phyloP scores from a whole-genome alignment of 495 filamentous ascomycete genomes.

The Penicillium subrubescens region DNA sequence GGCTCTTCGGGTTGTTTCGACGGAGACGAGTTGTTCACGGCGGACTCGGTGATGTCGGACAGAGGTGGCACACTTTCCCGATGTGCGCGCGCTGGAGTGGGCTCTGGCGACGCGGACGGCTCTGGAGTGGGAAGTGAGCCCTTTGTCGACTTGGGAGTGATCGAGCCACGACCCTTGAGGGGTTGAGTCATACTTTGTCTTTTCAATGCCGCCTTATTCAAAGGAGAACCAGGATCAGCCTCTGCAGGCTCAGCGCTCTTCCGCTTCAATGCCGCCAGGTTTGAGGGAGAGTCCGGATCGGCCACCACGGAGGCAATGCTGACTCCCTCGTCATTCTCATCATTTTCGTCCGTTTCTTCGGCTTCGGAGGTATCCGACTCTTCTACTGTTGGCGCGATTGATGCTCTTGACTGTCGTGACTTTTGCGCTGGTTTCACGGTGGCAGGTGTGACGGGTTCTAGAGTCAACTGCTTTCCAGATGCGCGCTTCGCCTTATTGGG shows the following conservation, averaged over 20 bases:
- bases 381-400: slow-evolving; percentile 21
- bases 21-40: slow-evolving; percentile 61
- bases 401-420: slow-evolving; percentile 34
- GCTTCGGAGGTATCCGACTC: slow-evolving; percentile 36
- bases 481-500: slow-evolving; percentile 51
- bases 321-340: slow-evolving; percentile 31
- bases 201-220: slow-evolving; percentile 62
- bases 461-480: slow-evolving; percentile 58
- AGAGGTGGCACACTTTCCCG: slow-evolving; percentile 62
- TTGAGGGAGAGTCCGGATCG: slow-evolving; percentile 64
- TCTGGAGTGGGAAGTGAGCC: slow-evolving; percentile 63
- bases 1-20: slow-evolving; percentile 41
- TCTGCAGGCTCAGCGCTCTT: slow-evolving; percentile 47
- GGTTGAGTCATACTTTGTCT: slow-evolving; percentile 67
- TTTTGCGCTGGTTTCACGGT: slow-evolving; percentile 37
- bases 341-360: slow-evolving; percentile 30
- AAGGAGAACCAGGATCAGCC: slow-evolving; percentile 61
- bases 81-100: slow-evolving; percentile 47
- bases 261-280: slow-evolving; percentile 63
- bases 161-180: slow-evolving; percentile 55
- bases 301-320: slow-evolving; percentile 45
- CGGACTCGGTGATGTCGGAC: slow-evolving; percentile 75
- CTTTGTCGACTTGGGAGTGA: slow-evolving; percentile 43
- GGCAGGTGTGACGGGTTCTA: slow-evolving; percentile 53
- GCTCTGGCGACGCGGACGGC: slow-evolving; percentile 55